Conservation (phyloP, 192 early-diverging fungal species). For the Coemansia sp. region DNA sequence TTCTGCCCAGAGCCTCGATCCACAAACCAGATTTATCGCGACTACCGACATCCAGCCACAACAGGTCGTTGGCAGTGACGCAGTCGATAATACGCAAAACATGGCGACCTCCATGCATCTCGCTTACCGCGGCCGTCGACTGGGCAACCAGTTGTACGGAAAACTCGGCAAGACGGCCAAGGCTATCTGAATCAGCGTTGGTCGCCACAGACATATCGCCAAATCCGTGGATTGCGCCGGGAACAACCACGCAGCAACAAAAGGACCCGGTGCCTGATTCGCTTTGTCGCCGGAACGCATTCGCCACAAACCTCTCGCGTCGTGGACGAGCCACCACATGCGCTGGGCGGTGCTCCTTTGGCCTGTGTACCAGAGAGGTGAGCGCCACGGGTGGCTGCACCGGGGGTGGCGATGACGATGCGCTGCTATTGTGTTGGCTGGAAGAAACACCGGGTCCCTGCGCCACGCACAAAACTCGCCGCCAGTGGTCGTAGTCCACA, state of each 20-base stretch:
- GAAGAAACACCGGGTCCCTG: slow-evolving; percentile 7
- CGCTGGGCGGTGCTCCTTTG: neutral
- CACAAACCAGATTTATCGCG: slow-evolving; percentile 6
- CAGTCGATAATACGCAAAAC: neutral
- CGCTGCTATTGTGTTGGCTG: slow-evolving; percentile 12
- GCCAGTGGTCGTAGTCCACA: slow-evolving; percentile 46
- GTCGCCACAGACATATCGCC: slow-evolving; percentile 5
- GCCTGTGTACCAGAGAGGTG: slow-evolving; percentile 21
- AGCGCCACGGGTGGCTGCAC: neutral
- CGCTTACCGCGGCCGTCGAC: neutral
- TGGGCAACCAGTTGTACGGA: neutral
- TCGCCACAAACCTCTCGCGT: slow-evolving; percentile 5
- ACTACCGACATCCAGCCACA: slow-evolving; percentile 21
- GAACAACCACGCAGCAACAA: slow-evolving; percentile 6
- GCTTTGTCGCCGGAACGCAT: slow-evolving; percentile 6
- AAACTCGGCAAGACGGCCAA: neutral
- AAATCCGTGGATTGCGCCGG: slow-evolving; percentile 5
- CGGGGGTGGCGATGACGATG: neutral
- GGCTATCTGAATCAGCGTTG: neutral
- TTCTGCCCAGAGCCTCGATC: slow-evolving; percentile 12
- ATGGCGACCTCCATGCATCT: neutral
- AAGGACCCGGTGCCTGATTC: neutral
- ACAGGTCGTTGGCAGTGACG: neutral
- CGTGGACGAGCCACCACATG: slow-evolving; percentile 14
- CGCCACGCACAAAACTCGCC: slow-evolving; percentile 16